Base-by-base conservation (phyloP, 2,329 filamentous ascomycete genomes). In the Zymoseptoria ardabiliae region DNA sequence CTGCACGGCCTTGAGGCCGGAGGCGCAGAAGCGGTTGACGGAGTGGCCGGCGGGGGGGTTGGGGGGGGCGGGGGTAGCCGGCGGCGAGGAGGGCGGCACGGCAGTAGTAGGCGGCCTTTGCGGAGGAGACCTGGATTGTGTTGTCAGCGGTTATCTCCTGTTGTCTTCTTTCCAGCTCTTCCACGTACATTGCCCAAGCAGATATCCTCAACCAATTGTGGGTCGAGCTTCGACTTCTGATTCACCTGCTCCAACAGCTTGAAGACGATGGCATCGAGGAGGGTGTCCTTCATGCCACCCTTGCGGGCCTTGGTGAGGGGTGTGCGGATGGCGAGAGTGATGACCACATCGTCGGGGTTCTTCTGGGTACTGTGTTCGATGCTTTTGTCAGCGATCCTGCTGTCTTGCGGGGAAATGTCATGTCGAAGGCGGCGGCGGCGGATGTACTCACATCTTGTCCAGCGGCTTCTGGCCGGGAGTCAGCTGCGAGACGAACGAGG, bases 21-120 rank as follows among this genome's bases (percentile, higher is more conserved):
- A 97, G 45, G 91, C 95, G 82, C 94, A 99, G 86, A 99, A 97
- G 63, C 94, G 88, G 82, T 97, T 97, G 60, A 96, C 82, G 50
- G 88, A 87, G 50, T 84, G 92, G 64, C 89, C 90, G 65, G 85
- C 84, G 54, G 90, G 83, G 6, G 93, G 97, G 79, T 94, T 92
- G 67, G 94, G 90, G 83, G 6, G 93, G 97, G 79, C 94, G 92
- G 67, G 94, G 92, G 80, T 94, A 96, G 68, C 94, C 94, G 59
- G 94, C 94, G 53, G 91, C 90, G 63, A 97, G 88, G 63, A 89
- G 82, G 52, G 94, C 91, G 56, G 92, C 91, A 68, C 94, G 93
- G 71, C 89, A 80, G 75, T 95, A 93, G 83, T 97, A 97, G 59
- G 93, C 85, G 58, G 92, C 90, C 76, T 94, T 93, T 67, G 80